These are phyloP conservation scores for Ensete ventricosum DNA, from an alignment of 176 grass and related monocot species.

Conservation along the genomic window DNA sequence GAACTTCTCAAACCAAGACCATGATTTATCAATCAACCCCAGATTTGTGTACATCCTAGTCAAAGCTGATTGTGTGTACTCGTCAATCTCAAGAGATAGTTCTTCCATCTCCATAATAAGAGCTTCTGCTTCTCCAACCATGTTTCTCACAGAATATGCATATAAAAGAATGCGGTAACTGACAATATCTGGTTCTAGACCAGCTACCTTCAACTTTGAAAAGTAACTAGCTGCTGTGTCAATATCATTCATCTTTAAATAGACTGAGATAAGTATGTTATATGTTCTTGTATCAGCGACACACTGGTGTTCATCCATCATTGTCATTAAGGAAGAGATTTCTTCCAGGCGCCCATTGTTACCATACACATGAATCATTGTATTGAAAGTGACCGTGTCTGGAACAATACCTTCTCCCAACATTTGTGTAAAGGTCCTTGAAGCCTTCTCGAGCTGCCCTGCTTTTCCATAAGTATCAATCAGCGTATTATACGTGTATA, in stretches of 20 bases:
- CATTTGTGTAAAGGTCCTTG: slow-evolving; percentile 57
- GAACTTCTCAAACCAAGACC: slow-evolving; percentile 78
- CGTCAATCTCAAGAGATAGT: slow-evolving; percentile 50
- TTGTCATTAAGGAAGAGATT: slow-evolving; percentile 47
- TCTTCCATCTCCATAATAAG: slow-evolving; percentile 65
- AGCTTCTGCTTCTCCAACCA: slow-evolving; percentile 58
- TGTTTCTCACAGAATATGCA: slow-evolving; percentile 57
- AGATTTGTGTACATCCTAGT: slow-evolving; percentile 76
- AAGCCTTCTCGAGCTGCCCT: slow-evolving; percentile 60
- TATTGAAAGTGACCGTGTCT: slow-evolving; percentile 70
- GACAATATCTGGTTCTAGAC: slow-evolving; percentile 51
- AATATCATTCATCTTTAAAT: slow-evolving; percentile 54
- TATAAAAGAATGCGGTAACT: slow-evolving; percentile 75
- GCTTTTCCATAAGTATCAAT: slow-evolving; percentile 78
- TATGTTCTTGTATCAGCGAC: slow-evolving; percentile 62
- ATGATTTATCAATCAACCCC: slow-evolving; percentile 56
- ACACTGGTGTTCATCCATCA: slow-evolving; percentile 49
- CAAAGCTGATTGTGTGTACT: slow-evolving; percentile 88
- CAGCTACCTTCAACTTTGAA: slow-evolving; percentile 41
- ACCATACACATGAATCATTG: slow-evolving; percentile 60
- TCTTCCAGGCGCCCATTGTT: slow-evolving; percentile 36
- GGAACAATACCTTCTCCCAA: slow-evolving; percentile 55
- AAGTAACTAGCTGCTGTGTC: slow-evolving; percentile 61
- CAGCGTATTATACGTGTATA: slow-evolving; percentile 86
- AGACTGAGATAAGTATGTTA: slow-evolving; percentile 63